Evolutionary conservation across 2,329 filamentous ascomycete genomes (phyloP).

Genomic region (Botryotinia calthae): DNA sequence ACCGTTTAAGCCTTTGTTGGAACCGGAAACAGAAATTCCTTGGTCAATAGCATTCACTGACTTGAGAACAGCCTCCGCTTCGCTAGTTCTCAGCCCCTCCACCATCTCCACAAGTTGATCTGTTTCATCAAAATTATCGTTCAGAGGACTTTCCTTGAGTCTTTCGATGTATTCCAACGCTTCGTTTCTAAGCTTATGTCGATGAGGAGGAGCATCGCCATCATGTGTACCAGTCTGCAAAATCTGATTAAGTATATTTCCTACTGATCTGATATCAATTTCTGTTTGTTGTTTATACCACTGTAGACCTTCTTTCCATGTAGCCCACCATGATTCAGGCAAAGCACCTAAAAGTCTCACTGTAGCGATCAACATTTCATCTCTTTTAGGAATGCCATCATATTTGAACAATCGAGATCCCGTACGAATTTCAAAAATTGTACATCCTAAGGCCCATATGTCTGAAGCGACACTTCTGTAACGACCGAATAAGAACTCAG

Average conservation of each 20-base stretch:
- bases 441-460: conserved; percentile 29
- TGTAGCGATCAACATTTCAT: conserved; percentile 24
- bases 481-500: conserved; percentile 26
- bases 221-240: conserved; percentile 28
- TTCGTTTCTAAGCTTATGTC: not conserved
- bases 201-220: conserved; percentile 15
- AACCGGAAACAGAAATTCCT: not conserved
- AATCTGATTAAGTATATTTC: conserved; percentile 22
- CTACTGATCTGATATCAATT: conserved; percentile 7
- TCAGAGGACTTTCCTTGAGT: not conserved
- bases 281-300: conserved; percentile 21
- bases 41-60: conserved; percentile 8
- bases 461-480: conserved; percentile 24
- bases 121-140: conserved; percentile 8
- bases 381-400: conserved; percentile 19
- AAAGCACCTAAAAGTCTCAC: conserved; percentile 25
- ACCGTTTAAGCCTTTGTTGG: not conserved
- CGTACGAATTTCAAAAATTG: conserved; percentile 27
- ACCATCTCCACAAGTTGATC: conserved; percentile 20
- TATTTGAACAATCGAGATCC: conserved; percentile 25
- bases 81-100: conserved; percentile 23
- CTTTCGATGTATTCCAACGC: not conserved
- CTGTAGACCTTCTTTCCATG: conserved; percentile 23
- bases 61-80: conserved; percentile 24
- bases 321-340: conserved; percentile 25